These are phyloP conservation scores for Pseudogymnoascus destructans DNA, from an alignment of 2,329 filamentous ascomycete genomes.

Conservation along the genomic window DNA sequence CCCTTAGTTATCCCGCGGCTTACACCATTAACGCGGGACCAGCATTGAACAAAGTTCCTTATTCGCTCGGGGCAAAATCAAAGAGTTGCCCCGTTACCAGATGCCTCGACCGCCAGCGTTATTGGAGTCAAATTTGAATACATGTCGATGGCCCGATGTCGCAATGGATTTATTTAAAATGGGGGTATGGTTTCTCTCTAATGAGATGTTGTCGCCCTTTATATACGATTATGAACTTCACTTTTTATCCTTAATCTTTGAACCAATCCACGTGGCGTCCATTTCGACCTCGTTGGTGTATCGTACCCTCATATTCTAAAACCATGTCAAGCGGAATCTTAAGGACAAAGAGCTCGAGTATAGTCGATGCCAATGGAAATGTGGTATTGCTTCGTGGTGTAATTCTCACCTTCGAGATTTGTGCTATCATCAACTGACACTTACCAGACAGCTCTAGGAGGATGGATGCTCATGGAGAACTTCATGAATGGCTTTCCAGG, in stretches of 20 bases:
- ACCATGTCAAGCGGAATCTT: constrained; percentile 20
- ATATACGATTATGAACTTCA: background rate
- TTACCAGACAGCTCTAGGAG: constrained; percentile 29
- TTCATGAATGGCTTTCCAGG: constrained; percentile 51
- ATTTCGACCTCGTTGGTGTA: background rate
- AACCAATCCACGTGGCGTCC: background rate
- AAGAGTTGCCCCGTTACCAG: background rate
- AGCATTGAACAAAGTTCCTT: background rate
- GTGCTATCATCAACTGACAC: background rate
- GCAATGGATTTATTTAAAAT: background rate
- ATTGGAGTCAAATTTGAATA: background rate
- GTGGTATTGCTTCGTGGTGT: constrained; percentile 25
- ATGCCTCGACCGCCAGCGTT: background rate
- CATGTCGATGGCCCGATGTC: background rate
- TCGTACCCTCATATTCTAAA: background rate
- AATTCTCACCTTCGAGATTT: constrained; percentile 21
- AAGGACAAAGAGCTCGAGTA: constrained; percentile 29
- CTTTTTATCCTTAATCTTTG: background rate
- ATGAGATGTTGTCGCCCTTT: background rate
- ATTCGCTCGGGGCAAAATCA: background rate
- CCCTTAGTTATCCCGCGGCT: background rate
- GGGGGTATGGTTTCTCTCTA: background rate
- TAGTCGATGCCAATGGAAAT: constrained; percentile 29
- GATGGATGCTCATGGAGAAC: constrained; percentile 38
- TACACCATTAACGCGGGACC: background rate